Evolutionary conservation across 176 grass and related monocot species (phyloP).

Genomic region (Juncus inflexus): DNA sequence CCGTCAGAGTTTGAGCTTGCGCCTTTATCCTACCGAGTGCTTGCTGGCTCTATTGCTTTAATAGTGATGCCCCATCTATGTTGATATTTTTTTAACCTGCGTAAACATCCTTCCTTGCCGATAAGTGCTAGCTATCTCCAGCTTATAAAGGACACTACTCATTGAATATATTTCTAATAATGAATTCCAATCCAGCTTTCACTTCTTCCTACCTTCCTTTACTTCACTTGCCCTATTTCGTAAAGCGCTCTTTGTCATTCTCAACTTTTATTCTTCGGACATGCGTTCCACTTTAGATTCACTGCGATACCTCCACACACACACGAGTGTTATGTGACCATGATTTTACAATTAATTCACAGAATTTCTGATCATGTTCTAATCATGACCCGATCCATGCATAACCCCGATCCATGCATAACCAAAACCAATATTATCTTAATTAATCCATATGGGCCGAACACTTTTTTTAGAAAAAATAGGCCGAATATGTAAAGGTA

Average conservation of each 20-base stretch:
- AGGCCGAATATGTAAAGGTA: no score
- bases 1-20: no score
- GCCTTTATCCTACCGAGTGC: background rate
- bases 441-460: no score
- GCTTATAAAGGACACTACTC: background rate
- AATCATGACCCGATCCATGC: no score
- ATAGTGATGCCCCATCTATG: background rate
- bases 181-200: background rate
- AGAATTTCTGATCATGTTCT: no score
- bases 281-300: background rate
- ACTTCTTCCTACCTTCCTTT: background rate
- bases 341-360: no score
- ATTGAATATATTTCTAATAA: constrained; percentile 2
- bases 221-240: background rate
- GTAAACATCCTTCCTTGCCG: background rate
- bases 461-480: no score
- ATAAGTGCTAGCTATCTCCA: background rate
- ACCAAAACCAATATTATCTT: no score
- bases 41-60: background rate
- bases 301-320: background rate
- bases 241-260: background rate
- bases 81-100: background rate
- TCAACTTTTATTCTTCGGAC: background rate
- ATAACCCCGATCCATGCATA: no score
- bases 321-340: background rate